Conservation (phyloP, 2,329 filamentous ascomycete genomes). For the Taxawa tesnikishii region DNA sequence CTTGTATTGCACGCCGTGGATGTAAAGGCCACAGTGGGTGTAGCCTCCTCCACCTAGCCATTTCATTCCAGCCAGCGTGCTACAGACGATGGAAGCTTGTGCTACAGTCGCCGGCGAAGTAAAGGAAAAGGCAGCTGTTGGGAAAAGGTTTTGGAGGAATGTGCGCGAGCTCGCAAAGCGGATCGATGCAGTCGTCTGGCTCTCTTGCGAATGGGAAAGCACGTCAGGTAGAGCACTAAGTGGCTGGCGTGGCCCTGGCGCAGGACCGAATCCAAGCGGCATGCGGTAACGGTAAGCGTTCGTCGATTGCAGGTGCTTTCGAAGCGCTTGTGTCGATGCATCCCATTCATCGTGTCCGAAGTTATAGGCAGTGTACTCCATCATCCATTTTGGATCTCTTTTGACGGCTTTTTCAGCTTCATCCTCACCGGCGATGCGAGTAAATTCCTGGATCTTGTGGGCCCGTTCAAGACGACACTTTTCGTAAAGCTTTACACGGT, state of each 20-base stretch:
- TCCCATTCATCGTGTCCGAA: constrained; percentile 41
- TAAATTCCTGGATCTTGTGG: constrained; percentile 44
- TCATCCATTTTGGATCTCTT: too few species aligned
- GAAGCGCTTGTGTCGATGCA: constrained; percentile 37
- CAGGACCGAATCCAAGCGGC: constrained; percentile 28
- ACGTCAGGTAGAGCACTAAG: constrained; percentile 6
- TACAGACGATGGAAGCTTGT: constrained; percentile 25
- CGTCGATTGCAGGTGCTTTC: constrained; percentile 37
- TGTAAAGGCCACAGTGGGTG: constrained; percentile 43
- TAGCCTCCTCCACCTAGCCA: constrained; percentile 50
- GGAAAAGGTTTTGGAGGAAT: constrained; percentile 27
- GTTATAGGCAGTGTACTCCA: constrained; percentile 15
- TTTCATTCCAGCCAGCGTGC: constrained; percentile 33
- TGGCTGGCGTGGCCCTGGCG: constrained; percentile 25
- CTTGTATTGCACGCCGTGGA: constrained; percentile 47
- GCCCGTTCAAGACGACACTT: constrained; percentile 46
- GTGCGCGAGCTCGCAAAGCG: constrained; percentile 29
- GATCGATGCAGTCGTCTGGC: constrained; percentile 23
- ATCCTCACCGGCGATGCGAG: constrained; percentile 39
- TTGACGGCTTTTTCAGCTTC: constrained; percentile 26
- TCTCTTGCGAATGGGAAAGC: constrained; percentile 7
- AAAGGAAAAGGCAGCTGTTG: constrained; percentile 23
- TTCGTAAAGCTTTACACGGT: constrained; percentile 46
- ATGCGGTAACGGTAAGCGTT: constrained; percentile 24
- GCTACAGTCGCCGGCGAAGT: constrained; percentile 23